phyloP scores from a whole-genome alignment of 2,329 filamentous ascomycete species.

The Penicillium vulpinum region DNA sequence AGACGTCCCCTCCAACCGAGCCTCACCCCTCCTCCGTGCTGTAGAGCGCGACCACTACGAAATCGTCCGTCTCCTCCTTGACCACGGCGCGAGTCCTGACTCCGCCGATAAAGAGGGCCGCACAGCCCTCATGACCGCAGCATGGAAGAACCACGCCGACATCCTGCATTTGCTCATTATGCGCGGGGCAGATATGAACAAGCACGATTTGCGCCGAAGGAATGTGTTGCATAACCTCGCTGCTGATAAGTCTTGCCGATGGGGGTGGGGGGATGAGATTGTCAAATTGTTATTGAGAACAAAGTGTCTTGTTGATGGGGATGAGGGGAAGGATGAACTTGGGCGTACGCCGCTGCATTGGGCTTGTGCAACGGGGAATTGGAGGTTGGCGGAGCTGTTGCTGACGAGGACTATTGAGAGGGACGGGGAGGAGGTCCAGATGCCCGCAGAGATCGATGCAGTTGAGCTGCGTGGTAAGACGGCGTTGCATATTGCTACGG shows the following conservation, averaged over 20 bases:
- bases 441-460: conserved; percentile 42
- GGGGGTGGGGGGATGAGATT: conserved; percentile 50
- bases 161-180: conserved; percentile 41
- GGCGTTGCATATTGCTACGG: conserved; percentile 52
- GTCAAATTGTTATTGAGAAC: conserved; percentile 44
- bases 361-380: conserved; percentile 59
- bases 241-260: conserved; percentile 45
- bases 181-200: conserved; percentile 39
- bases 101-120: conserved; percentile 48
- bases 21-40: conserved; percentile 40
- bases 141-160: conserved; percentile 45
- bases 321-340: conserved; percentile 44
- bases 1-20: conserved; percentile 33
- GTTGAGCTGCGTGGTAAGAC: conserved; percentile 47
- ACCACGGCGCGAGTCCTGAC: conserved; percentile 35
- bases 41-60: conserved; percentile 44
- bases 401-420: conserved; percentile 32
- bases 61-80: conserved; percentile 48
- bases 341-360: conserved; percentile 58
- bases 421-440: conserved; percentile 7
- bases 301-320: conserved; percentile 43
- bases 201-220: conserved; percentile 30
- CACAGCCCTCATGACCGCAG: conserved; percentile 47
- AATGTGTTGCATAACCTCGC: conserved; percentile 47
- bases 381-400: conserved; percentile 51